A percentile compares a stretch with the other conserved stretches of the same genome.
Evolutionary conservation across 129 eudicot species (phyloP).

Genomic region (Kitagawia praeruptora): DNA sequence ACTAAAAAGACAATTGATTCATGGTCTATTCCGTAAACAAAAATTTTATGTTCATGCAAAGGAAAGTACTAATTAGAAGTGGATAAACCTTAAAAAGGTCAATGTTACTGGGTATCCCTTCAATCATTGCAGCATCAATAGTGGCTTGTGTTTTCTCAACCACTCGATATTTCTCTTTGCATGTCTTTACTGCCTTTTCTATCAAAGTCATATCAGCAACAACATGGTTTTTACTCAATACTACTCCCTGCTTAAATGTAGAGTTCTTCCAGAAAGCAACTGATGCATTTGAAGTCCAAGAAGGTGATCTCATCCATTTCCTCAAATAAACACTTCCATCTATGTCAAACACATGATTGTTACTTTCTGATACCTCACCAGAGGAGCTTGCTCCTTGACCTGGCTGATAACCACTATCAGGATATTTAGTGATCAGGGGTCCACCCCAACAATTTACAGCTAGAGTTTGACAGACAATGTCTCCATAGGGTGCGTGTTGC

Average conservation of each 20-base stretch:
- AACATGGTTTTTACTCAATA: conserved; percentile 66
- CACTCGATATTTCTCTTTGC: conserved; percentile 47
- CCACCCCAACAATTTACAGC: conserved; percentile 97
- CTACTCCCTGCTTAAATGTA: conserved; percentile 39
- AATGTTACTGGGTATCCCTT: conserved; percentile 94
- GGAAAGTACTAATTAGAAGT: conserved; percentile 5
- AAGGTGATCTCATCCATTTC: conserved; percentile 77
- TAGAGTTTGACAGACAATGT: conserved; percentile 74
- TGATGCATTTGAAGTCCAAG: conserved; percentile 79
- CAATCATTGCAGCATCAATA: conserved; percentile 93
- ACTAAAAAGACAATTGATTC: not conserved
- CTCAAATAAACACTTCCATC: conserved; percentile 82
- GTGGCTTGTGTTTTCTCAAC: conserved; percentile 94
- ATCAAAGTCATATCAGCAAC: conserved; percentile 71
- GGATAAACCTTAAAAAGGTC: conserved; percentile 88
- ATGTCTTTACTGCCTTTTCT: conserved; percentile 56
- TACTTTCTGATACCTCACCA: conserved; percentile 27
- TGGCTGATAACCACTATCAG: conserved; percentile 17
- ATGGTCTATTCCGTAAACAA: not conserved
- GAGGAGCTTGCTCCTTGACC: conserved; percentile 18
- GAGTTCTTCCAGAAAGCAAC: conserved; percentile 69
- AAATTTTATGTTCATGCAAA: not conserved
- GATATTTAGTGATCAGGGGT: conserved; percentile 38
- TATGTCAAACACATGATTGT: conserved; percentile 49
- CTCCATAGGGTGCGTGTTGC: conserved; percentile 81